Base-by-base conservation (phyloP, 768 basidiomycete genomes). In the Russula sp. region DNA sequence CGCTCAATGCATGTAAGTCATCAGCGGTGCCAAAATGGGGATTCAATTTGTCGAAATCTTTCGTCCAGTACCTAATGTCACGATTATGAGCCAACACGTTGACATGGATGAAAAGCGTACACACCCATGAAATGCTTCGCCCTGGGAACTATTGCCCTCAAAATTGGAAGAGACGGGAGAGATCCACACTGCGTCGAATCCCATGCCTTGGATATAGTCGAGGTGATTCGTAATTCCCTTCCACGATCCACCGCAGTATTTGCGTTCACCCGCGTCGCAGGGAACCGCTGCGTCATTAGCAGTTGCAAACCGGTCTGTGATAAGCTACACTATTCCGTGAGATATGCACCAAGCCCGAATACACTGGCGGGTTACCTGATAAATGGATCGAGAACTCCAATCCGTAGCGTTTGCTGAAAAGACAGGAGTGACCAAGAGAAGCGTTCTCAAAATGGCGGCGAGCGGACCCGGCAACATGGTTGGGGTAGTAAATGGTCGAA, bases 191-290 rank as follows among this genome's bases (percentile, higher is more conserved):
- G 78, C 83, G 63, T 84, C 83, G 69, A 85, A 85, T 38, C 84
- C 84, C 82, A 86, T 83, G 64, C 76, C 77, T 67, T 83, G 78
- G 60, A 86, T 85, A 70, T 87, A 86, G 73, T 85, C 85, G 55
- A 87, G 79, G 66, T 84, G 80, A 64, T 76, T 74, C 57, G 76
- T 76, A 62, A 84, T 76, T 13, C 81, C 80, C 59, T 76, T 72
- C 80, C 82, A 85, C 1, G 82, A 81, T 6, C 85, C 85, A 34
- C 84, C 84, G 62, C 85, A 86, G 72, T 84, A 83, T 44, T 75
- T 75, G 48, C 81, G 80, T 28, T 75, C 71, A 34, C 74, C 70
- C 0, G 81, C 79, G 67, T 84, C 75, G 70, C 84, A 85, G 2
- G 75, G 61, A 46, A 77, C 66, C 32, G 73, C 69, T 0, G 78